These are phyloP conservation scores for Candida palmyrensis DNA, from an alignment of 805 yeast species.

Conservation along the genomic window DNA sequence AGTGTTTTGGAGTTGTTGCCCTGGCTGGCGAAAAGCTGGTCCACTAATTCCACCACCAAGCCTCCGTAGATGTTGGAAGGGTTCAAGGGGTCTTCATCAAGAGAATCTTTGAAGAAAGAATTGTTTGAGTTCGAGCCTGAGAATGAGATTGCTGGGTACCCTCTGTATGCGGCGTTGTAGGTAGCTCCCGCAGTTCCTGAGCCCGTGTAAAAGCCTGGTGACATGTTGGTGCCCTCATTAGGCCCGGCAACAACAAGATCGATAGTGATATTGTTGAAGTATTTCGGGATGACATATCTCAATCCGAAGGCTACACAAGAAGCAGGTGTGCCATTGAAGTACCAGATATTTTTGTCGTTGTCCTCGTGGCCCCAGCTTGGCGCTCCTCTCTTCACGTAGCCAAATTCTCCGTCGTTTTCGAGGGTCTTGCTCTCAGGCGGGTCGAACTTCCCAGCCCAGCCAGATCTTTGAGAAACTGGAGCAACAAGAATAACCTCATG, in stretches of 20 bases:
- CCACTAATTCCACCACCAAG: conserved; percentile 20
- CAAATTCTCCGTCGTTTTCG: conserved; percentile 43
- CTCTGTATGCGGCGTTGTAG: conserved; percentile 20
- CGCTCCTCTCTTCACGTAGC: conserved; percentile 41
- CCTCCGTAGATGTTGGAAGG: conserved; percentile 22
- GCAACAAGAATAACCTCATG: conserved; percentile 47
- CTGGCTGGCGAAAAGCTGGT: conserved; percentile 13
- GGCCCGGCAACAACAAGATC: conserved; percentile 25
- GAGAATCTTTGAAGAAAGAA: conserved; percentile 20
- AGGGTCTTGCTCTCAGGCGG: conserved; percentile 35
- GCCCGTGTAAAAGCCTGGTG: conserved; percentile 22
- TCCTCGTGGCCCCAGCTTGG: conserved; percentile 54
- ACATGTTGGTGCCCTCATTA: conserved; percentile 25
- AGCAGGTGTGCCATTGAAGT: conserved; percentile 53
- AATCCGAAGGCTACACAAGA: conserved; percentile 40
- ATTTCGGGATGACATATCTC: conserved; percentile 18
- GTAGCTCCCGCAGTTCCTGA: conserved; percentile 23
- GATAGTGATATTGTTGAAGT: conserved; percentile 14
- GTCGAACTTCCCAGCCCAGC: conserved; percentile 51
- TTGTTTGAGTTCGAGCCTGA: conserved; percentile 21
- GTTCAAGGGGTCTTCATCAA: conserved; percentile 13
- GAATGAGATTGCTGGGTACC: conserved; percentile 22
- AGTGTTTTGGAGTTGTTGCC: conserved; percentile 11
- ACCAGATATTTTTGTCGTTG: conserved; percentile 39
- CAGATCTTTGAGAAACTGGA: conserved; percentile 47